A percentile compares a stretch with the other conserved stretches of the same genome.
phyloP scores from a whole-genome alignment of 2,329 filamentous ascomycete genomes.

The Sarocladium kiliense region DNA sequence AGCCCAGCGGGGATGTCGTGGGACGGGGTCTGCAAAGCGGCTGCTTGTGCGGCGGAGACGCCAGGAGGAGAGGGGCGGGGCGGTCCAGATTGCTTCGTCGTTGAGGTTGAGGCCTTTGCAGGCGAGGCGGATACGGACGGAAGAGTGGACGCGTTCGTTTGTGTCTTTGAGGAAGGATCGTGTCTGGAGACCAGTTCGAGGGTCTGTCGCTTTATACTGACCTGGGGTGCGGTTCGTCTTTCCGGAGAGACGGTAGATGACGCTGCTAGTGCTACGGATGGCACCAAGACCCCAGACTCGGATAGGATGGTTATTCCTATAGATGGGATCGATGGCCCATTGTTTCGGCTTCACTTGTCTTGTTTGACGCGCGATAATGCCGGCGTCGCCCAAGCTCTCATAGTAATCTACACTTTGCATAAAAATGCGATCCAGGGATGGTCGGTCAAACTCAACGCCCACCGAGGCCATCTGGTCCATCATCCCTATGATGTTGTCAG shows the following conservation, averaged over 20 bases:
- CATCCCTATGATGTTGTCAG: conserved; percentile 36
- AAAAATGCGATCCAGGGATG: conserved; percentile 35
- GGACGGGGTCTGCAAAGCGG: conserved; percentile 29
- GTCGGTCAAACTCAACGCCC: conserved; percentile 43
- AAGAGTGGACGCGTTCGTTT: conserved; percentile 51
- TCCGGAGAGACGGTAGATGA: conserved; percentile 40
- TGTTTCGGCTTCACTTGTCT: conserved; percentile 14
- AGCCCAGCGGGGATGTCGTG: conserved; percentile 27
- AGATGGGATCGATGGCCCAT: conserved; percentile 47
- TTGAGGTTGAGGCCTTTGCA: conserved; percentile 45
- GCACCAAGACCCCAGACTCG: conserved; percentile 43
- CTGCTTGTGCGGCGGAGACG: conserved; percentile 30
- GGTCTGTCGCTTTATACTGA: conserved; percentile 39
- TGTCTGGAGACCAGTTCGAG: conserved; percentile 29
- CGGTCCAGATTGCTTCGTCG: conserved; percentile 42
- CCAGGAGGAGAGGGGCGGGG: conserved; percentile 40
- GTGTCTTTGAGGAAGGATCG: conserved; percentile 42
- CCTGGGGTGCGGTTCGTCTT: conserved; percentile 40
- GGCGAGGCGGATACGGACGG: conserved; percentile 47
- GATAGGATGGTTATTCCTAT: conserved; percentile 39
- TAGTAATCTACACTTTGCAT: conserved; percentile 28
- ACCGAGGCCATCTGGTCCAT: conserved; percentile 50
- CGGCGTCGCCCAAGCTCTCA: conserved; percentile 13
- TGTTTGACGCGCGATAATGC: conserved; percentile 5
- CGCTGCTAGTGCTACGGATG: conserved; percentile 32